Percentiles rank a stretch among this genome's conserved stretches.
Conservation (phyloP, 140 eudicot species). For the Erigeron philadelphicus region DNA sequence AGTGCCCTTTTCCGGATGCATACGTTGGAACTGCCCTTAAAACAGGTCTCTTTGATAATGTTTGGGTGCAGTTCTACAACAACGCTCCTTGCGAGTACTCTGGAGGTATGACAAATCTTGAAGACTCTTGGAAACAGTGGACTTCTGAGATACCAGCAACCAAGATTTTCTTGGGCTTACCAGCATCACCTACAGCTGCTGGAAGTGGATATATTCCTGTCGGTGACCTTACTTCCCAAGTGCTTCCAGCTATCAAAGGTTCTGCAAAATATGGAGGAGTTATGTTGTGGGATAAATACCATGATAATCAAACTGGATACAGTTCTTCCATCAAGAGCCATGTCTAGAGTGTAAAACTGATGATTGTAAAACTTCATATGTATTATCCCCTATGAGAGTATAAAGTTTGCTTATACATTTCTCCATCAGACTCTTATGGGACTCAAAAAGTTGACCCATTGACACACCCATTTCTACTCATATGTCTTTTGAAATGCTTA, state of each 20-base stretch:
- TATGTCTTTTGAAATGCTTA: too few relatives aligned
- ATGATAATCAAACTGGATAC: constrained; percentile 42
- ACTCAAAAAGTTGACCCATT: too few relatives aligned
- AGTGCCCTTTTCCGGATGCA: constrained; percentile 49
- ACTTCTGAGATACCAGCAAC: constrained; percentile 26
- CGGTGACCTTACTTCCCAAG: constrained; percentile 42
- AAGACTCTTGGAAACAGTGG: constrained; percentile 52
- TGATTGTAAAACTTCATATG: constrained; percentile 12
- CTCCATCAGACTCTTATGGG: too few relatives aligned
- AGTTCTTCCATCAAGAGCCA: constrained; percentile 38
- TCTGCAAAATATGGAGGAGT: constrained; percentile 52
- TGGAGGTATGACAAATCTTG: constrained; percentile 25
- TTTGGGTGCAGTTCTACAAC: constrained; percentile 57
- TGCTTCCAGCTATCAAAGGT: constrained; percentile 42
- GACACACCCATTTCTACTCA: too few relatives aligned
- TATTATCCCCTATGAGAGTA: background rate
- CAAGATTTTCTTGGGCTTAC: constrained; percentile 47
- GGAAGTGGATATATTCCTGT: constrained; percentile 44
- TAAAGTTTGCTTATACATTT: background rate
- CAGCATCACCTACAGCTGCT: constrained; percentile 45
- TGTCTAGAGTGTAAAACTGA: constrained; percentile 17
- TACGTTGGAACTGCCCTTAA: constrained; percentile 41
- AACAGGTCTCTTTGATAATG: constrained; percentile 48
- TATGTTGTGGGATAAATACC: constrained; percentile 44
- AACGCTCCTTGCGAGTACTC: constrained; percentile 49